phyloP scores from a whole-genome alignment of 1,284 basidiomycete species.

The Polyporus tsugae region DNA sequence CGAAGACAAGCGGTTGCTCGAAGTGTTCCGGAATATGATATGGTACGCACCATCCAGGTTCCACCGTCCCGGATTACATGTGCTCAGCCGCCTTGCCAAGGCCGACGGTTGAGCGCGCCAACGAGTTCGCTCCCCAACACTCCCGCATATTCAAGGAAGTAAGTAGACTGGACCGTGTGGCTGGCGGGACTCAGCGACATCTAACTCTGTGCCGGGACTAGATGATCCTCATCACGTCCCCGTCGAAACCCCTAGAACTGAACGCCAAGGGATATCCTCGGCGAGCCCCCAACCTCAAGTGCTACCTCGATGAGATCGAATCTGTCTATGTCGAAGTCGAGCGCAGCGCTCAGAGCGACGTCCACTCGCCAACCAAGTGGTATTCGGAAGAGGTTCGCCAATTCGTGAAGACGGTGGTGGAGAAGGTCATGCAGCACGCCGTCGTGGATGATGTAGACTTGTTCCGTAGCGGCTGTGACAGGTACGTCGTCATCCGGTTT shows the following conservation, averaged over 20 bases:
- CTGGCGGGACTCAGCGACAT: background rate
- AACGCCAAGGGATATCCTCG: slow-evolving; percentile 44
- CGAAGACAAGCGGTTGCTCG: slow-evolving; percentile 28
- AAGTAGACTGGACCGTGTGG: background rate
- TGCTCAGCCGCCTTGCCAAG: slow-evolving; percentile 28
- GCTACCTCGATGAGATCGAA: slow-evolving; percentile 45
- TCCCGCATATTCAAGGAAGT: slow-evolving; percentile 49
- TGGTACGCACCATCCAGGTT: slow-evolving; percentile 36
- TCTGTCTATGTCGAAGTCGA: slow-evolving; percentile 42
- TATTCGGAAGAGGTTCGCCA: slow-evolving; percentile 21
- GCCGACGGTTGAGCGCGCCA: slow-evolving; percentile 47
- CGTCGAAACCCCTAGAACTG: slow-evolving; percentile 42
- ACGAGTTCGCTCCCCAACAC: slow-evolving; percentile 48
- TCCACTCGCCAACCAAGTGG: slow-evolving; percentile 39
- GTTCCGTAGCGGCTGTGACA: slow-evolving; percentile 50
- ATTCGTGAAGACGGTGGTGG: slow-evolving; percentile 39
- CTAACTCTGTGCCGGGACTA: slow-evolving; percentile 12
- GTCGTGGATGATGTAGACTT: slow-evolving; percentile 44
- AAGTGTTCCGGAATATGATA: slow-evolving; percentile 39
- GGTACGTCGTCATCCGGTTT: slow-evolving; percentile 33
- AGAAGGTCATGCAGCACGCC: slow-evolving; percentile 34
- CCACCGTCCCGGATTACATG: too few relatives aligned
- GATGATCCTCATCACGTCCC: slow-evolving; percentile 44
- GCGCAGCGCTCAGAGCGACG: slow-evolving; percentile 34
- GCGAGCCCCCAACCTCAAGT: slow-evolving; percentile 37